A percentile compares a stretch with the other conserved stretches of the same genome.
These are phyloP conservation scores for Plasmodium chabaudi DNA, from an alignment of 169 alveolate species.

Conservation along the genomic window DNA sequence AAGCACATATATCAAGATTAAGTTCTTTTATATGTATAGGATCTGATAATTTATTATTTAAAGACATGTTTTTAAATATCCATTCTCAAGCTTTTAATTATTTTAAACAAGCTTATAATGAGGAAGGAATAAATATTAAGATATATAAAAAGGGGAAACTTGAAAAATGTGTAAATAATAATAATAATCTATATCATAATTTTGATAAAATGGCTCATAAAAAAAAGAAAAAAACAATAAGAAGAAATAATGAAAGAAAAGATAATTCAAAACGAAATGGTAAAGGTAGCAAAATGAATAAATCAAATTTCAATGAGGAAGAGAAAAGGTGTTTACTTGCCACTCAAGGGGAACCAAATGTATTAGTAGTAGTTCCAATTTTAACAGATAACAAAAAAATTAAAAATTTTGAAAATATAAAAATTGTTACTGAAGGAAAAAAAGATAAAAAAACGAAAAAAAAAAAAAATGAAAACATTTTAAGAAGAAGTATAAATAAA, in stretches of 20 bases:
- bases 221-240: too few relatives aligned
- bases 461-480: slow-evolving; percentile 38
- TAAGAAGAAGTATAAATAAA: slow-evolving; percentile 54
- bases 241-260: too few relatives aligned
- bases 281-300: too few relatives aligned
- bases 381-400: background rate
- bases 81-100: slow-evolving; percentile 53
- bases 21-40: slow-evolving; percentile 73
- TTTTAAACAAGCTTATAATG: slow-evolving; percentile 64
- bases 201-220: too few relatives aligned
- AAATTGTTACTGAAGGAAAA: background rate
- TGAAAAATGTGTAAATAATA: background rate
- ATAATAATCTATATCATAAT: background rate
- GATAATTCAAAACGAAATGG: too few relatives aligned
- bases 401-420: background rate
- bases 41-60: slow-evolving; percentile 51
- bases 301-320: too few relatives aligned
- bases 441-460: slow-evolving; percentile 22
- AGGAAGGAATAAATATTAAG: slow-evolving; percentile 43
- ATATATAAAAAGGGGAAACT: background rate
- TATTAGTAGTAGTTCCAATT: background rate
- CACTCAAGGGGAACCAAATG: background rate
- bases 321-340: too few relatives aligned
- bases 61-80: slow-evolving; percentile 46
- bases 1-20: slow-evolving; percentile 59